Evolutionary conservation across 192 early-diverging fungal genomes (phyloP).

Genomic region (Thoreauomyces humboldtii): DNA sequence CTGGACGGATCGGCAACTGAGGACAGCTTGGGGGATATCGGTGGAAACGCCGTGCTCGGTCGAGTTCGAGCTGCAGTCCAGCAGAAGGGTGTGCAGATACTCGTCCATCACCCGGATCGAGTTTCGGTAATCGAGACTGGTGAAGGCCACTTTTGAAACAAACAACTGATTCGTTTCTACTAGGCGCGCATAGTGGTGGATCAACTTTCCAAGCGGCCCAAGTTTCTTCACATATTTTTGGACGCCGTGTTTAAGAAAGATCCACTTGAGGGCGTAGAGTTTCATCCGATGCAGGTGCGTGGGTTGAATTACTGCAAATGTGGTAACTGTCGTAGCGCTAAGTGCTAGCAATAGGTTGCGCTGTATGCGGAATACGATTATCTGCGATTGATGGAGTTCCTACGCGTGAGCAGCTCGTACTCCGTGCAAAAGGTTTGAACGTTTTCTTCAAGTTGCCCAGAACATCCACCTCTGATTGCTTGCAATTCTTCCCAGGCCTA

Average conservation of each 20-base stretch:
- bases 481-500: conserved; percentile 55
- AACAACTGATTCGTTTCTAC: background rate
- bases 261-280: conserved; percentile 31
- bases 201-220: conserved; percentile 56
- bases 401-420: conserved; percentile 74
- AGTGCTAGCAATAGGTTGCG: conserved; percentile 48
- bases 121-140: conserved; percentile 79
- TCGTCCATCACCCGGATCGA: conserved; percentile 81
- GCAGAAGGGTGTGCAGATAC: conserved; percentile 66
- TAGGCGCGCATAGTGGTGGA: conserved; percentile 50
- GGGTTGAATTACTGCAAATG: conserved; percentile 30
- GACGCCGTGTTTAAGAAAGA: conserved; percentile 82
- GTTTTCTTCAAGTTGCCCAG: no score
- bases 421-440: conserved; percentile 67
- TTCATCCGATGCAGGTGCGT: conserved; percentile 41
- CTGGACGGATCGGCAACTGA: background rate
- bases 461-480: no score
- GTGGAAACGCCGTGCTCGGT: conserved; percentile 18
- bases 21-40: background rate
- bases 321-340: background rate
- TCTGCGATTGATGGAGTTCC: conserved; percentile 74
- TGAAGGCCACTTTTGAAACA: background rate
- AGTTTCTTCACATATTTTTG: conserved; percentile 84
- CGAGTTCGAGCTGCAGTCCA: conserved; percentile 23
- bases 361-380: conserved; percentile 91